phyloP scores from a whole-genome alignment of 2,329 filamentous ascomycete species.

The Colletotrichum liriopes region DNA sequence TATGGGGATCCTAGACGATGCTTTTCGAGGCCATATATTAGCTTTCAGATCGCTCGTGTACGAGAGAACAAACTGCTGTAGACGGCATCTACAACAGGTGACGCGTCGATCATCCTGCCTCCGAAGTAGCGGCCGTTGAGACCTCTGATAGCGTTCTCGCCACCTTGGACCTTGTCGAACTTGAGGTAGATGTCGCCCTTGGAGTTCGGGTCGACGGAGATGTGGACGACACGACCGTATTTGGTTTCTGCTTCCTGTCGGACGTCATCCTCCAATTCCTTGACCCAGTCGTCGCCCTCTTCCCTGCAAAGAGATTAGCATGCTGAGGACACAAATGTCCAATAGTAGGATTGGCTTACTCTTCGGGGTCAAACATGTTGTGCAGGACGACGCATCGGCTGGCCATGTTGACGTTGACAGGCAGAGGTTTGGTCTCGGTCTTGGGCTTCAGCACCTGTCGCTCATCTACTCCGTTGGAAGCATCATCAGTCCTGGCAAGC shows the following conservation, averaged over 20 bases:
- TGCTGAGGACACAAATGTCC: neutral
- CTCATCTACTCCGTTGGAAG: conserved; percentile 76
- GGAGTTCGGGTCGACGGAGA: conserved; percentile 93
- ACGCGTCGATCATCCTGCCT: conserved; percentile 91
- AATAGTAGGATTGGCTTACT: conserved; percentile 73
- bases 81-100: conserved; percentile 97
- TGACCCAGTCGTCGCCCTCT: conserved; percentile 89
- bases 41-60: conserved; percentile 83
- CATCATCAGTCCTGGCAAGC: conserved; percentile 94
- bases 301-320: conserved; percentile 72
- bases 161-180: conserved; percentile 94
- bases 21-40: conserved; percentile 66
- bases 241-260: conserved; percentile 92
- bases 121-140: conserved; percentile 98
- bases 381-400: conserved; percentile 94
- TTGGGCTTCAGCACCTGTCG: conserved; percentile 83
- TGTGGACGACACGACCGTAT: conserved; percentile 98
- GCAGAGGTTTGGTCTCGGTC: conserved; percentile 83
- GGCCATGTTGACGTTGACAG: conserved; percentile 90
- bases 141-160: conserved; percentile 97
- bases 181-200: conserved; percentile 98
- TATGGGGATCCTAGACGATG: conserved; percentile 63
- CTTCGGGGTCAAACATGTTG: conserved; percentile 93
- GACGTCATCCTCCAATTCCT: conserved; percentile 95
- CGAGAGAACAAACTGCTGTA: conserved; percentile 97